phyloP scores from a whole-genome alignment of 495 filamentous ascomycete genomes.

The Trichoderma virens region DNA sequence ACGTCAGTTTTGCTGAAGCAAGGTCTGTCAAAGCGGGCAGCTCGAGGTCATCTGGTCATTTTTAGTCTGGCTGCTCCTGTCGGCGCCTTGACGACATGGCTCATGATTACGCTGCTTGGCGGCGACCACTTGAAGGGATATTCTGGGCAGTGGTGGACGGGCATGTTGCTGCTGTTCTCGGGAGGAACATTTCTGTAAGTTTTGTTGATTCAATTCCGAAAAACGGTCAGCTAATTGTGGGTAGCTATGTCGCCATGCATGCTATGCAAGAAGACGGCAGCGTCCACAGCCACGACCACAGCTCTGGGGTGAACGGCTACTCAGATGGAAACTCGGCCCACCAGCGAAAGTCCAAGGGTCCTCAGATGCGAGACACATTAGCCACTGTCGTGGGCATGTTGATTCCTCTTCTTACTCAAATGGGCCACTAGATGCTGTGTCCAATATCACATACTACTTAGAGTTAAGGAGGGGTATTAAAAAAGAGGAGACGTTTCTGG shows the following conservation, averaged over 20 bases:
- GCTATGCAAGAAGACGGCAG: constrained; percentile 81
- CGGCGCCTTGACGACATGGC: constrained; percentile 77
- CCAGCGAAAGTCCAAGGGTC: constrained; percentile 41
- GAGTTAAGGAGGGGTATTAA: neutral
- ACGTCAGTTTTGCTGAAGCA: constrained; percentile 85
- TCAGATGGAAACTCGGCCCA: constrained; percentile 44
- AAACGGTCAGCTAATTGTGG: constrained; percentile 15
- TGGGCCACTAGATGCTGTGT: constrained; percentile 51
- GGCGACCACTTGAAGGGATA: constrained; percentile 36
- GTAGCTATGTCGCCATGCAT: constrained; percentile 95
- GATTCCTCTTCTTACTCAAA: constrained; percentile 77
- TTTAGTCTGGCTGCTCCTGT: constrained; percentile 88
- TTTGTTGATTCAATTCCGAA: neutral
- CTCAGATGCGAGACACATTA: constrained; percentile 56
- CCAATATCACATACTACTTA: neutral
- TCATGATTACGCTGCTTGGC: constrained; percentile 65
- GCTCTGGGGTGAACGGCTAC: constrained; percentile 55
- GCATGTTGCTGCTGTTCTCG: constrained; percentile 83
- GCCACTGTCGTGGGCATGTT: constrained; percentile 84
- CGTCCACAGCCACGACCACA: constrained; percentile 41
- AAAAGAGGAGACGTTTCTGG: constrained; percentile 9
- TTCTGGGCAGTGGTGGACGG: constrained; percentile 72
- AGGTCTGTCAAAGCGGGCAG: constrained; percentile 75
- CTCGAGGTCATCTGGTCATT: constrained; percentile 75
- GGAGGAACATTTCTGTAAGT: constrained; percentile 92